phyloP scores from a whole-genome alignment of 768 basidiomycete species.

The Hypholoma sublateritium region DNA sequence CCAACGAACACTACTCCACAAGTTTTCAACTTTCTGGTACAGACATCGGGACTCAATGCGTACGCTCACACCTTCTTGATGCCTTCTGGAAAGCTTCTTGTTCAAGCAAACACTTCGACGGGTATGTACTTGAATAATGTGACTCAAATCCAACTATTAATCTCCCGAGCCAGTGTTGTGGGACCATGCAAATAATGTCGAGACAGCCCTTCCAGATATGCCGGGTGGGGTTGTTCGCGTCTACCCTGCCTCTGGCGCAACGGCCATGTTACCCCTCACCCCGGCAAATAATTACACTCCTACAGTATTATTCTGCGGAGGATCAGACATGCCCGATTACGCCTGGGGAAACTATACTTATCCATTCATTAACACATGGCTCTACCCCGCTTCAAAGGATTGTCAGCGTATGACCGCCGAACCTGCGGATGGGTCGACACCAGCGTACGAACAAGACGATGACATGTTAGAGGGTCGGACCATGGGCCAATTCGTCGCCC shows the following conservation, averaged over 20 bases:
- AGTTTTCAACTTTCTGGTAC: constrained; percentile 65
- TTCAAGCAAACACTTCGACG: constrained; percentile 82
- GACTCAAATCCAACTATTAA: background rate
- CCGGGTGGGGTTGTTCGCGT: constrained; percentile 73
- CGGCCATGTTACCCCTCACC: constrained; percentile 89
- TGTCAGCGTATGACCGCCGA: constrained; percentile 89
- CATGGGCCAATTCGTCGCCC: constrained; percentile 92
- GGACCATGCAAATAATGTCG: constrained; percentile 48
- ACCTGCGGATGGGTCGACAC: constrained; percentile 61
- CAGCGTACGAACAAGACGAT: constrained; percentile 71
- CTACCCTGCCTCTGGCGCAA: constrained; percentile 88
- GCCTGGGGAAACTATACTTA: constrained; percentile 78
- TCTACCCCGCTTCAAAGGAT: constrained; percentile 65
- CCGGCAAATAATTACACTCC: constrained; percentile 85
- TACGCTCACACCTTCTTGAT: constrained; percentile 77
- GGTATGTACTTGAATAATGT: constrained; percentile 39
- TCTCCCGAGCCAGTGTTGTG: constrained; percentile 23
- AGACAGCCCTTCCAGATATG: constrained; percentile 71
- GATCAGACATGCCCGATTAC: constrained; percentile 71
- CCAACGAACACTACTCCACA: constrained; percentile 45
- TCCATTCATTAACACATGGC: constrained; percentile 75
- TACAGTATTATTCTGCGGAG: constrained; percentile 90
- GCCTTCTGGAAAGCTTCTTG: constrained; percentile 74
- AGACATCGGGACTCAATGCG: constrained; percentile 75
- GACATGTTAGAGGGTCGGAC: constrained; percentile 72